Evolutionary conservation across 352 stramenopile species (phyloP).

Genomic region (Phytophthora capsici): DNA sequence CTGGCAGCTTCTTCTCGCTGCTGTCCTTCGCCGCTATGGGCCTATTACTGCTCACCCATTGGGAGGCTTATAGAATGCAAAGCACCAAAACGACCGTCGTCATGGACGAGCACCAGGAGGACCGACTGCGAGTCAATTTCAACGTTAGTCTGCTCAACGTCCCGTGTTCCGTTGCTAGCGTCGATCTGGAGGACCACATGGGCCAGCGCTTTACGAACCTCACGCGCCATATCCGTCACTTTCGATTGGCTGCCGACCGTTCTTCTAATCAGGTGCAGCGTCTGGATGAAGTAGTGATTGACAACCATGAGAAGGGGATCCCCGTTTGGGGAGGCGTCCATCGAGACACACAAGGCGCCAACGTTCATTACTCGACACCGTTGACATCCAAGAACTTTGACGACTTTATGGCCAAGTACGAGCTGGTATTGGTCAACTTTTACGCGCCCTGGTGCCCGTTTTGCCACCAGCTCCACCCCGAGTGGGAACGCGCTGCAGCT

Average conservation of each 20-base stretch:
- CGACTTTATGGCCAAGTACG: slow-evolving; percentile 85
- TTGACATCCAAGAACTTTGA: slow-evolving; percentile 73
- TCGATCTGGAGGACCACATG: slow-evolving; percentile 86
- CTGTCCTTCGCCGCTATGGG: slow-evolving; percentile 65
- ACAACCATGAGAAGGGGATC: slow-evolving; percentile 65
- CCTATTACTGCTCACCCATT: slow-evolving; percentile 62
- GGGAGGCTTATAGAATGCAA: slow-evolving; percentile 52
- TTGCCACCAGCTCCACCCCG: slow-evolving; percentile 74
- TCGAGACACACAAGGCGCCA: slow-evolving; percentile 44
- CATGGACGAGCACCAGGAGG: slow-evolving; percentile 82
- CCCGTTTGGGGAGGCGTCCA: slow-evolving; percentile 71
- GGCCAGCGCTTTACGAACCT: slow-evolving; percentile 77
- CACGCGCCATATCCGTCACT: slow-evolving; percentile 83
- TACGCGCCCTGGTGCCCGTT: slow-evolving; percentile 86
- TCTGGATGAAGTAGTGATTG: slow-evolving; percentile 76
- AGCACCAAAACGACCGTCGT: slow-evolving; percentile 63
- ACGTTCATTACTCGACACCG: slow-evolving; percentile 78
- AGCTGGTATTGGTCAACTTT: slow-evolving; percentile 87
- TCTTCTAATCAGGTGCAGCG: slow-evolving; percentile 38
- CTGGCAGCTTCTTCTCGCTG: slow-evolving; percentile 72
- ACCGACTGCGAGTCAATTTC: slow-evolving; percentile 86
- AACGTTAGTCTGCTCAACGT: slow-evolving; percentile 83
- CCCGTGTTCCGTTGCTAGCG: slow-evolving; percentile 71
- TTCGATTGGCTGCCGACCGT: slow-evolving; percentile 57
- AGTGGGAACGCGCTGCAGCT: slow-evolving; percentile 77